Evolutionary conservation across 805 yeast species (phyloP), one percentile per base, ranked within the genome.

Genomic region (Ogataea thermomethanolica): DNA sequence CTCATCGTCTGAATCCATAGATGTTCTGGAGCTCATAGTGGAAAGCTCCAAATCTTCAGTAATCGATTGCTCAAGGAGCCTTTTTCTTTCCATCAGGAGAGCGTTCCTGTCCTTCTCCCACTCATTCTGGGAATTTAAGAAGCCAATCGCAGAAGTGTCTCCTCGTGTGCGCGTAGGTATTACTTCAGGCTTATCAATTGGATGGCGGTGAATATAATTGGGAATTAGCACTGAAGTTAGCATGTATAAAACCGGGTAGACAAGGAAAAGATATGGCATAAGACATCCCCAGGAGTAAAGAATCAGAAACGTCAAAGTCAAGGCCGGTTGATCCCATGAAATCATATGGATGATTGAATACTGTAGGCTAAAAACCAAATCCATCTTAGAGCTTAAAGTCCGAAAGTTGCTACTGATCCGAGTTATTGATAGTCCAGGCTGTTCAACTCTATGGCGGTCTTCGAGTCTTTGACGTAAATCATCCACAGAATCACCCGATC

Each of bases 271-370:
- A 55, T 79, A 79, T 0, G 96, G 96, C 64, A 84, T 74, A 25
- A 81, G 59, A 51, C 93, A 84, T 1, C 81, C 65, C 44, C 78
- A 69, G 0, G 96, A 81, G 48, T 83, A 80, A 1, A 78, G 46
- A 5, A 81, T 64, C 39, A 87, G 61, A 15, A 67, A 56, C 0
- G 82, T 67, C 5, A 89, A 48, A 0, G 96, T 89, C 45, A 78
- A 73, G 0, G 84, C 68, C 0, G 95, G 90, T 21, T 71, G 68
- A 44, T 79, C 76, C 97, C 97, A 90, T 4, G 85, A 74, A 17
- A 86, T 43, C 1, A 84, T 55, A 35, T 78, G 74, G 6, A 80
- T 67, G 1, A 81, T 29, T 2, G 79, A 77, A 49, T 81, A 81
- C 51, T 84, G 91, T 2, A 79, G 41, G 29, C 66, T 71, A 50